Base-by-base conservation (phyloP, 2,329 filamentous ascomycete genomes). In the Bertia moriformis region DNA sequence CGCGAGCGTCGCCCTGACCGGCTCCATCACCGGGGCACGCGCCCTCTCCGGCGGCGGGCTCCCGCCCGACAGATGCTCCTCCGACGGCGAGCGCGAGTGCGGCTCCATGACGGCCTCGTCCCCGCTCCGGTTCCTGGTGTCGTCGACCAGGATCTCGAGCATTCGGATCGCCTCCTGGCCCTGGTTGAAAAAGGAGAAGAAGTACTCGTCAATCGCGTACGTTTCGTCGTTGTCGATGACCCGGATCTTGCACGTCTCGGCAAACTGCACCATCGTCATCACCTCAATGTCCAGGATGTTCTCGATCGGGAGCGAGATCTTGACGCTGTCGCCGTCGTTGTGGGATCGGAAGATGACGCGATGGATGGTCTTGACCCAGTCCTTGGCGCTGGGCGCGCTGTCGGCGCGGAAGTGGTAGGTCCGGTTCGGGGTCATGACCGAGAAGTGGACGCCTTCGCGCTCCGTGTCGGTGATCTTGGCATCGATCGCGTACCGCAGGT, bases 131-230 rank as follows among this genome's bases (percentile, higher is more conserved):
- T 32, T 45, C 37, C 38, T 38, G 18, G 74, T 71, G 45, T 79
- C 75, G 38, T 83, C 78, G 7, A 87, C 71, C 39, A 93, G 63
- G 30, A 75, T 73, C 44, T 75, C 83, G 39, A 98, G 65, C 2
- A 91, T 71, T 38, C 79, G 75, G 45, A 93, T 74, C 13, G 86
- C 89, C 49, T 94, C 84, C 50, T 83, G 78, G 4, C 87, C 87
- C 45, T 80, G 79, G 47, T 75, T 82, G 55, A 95, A 94, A 59
- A 96, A 96, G 0, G 88, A 91, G 57, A 98, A 96, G 56, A 93
- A 96, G 55, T 96, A 95, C 77, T 98, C 91, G 51, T 98, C 91
- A 45, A 96, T 84, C 3, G 88, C 88, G 58, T 83, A 96, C 0
- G 86, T 93, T 57, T 95, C 89, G 45, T 91, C 85, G 46, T 87